Evolutionary conservation across 2,329 filamentous ascomycete species (phyloP).

Genomic region (Diplodia seriata): DNA sequence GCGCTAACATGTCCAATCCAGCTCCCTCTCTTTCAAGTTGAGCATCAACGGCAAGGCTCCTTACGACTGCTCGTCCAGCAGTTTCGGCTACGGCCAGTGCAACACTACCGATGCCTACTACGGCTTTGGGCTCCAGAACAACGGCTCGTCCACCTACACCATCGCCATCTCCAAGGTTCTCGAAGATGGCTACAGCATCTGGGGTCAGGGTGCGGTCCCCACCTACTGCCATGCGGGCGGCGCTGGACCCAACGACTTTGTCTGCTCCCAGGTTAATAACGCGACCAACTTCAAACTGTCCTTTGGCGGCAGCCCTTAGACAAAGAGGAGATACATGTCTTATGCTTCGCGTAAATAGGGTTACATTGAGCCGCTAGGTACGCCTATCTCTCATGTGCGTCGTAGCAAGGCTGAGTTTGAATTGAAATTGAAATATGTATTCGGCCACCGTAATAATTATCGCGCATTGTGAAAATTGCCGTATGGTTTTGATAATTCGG

Average conservation of each 20-base stretch:
- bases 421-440: too few species aligned
- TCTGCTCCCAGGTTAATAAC: slow-evolving; percentile 28
- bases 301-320: slow-evolving; percentile 3
- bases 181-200: slow-evolving; percentile 18
- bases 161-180: slow-evolving; percentile 16
- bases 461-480: not conserved
- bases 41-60: slow-evolving; percentile 20
- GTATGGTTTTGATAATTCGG: too few species aligned
- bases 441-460: not conserved
- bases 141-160: slow-evolving; percentile 26
- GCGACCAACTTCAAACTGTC: slow-evolving; percentile 10
- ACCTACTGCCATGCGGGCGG: slow-evolving; percentile 30
- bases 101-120: slow-evolving; percentile 24
- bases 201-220: slow-evolving; percentile 15
- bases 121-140: slow-evolving; percentile 16
- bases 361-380: not conserved
- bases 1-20: not conserved
- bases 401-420: not conserved
- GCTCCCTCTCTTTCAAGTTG: slow-evolving; percentile 22
- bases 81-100: slow-evolving; percentile 13
- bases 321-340: too few species aligned
- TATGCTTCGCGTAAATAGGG: slow-evolving; percentile 6
- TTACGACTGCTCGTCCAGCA: slow-evolving; percentile 21
- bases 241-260: slow-evolving; percentile 16
- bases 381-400: not conserved